phyloP scores from a whole-genome alignment of 768 basidiomycete genomes.

The Dacryopinax primogenitus region DNA sequence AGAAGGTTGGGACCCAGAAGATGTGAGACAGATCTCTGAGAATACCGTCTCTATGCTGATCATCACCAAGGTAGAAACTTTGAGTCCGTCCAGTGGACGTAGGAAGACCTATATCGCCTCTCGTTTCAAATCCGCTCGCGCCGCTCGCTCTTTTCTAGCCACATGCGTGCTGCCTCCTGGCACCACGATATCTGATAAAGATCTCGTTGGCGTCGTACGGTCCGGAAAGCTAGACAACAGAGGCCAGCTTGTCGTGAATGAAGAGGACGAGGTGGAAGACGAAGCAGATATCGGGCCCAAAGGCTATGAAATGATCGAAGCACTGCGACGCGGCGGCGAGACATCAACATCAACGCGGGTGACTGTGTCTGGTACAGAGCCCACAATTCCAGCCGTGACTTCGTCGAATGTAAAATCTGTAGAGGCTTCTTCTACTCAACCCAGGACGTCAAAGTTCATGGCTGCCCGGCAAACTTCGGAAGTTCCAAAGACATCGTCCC shows the following conservation, averaged over 20 bases:
- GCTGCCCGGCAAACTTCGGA: not conserved
- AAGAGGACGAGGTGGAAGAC: not conserved
- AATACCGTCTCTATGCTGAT: not conserved
- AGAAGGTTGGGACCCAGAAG: constrained; percentile 11
- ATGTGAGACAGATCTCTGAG: not conserved
- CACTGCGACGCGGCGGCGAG: constrained; percentile 7
- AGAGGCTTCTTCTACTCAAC: not conserved
- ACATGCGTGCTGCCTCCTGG: constrained; percentile 5
- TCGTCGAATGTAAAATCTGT: not conserved
- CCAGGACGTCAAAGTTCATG: not conserved
- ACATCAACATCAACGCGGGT: not conserved
- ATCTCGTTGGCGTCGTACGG: constrained; percentile 1
- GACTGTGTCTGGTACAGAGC: not conserved
- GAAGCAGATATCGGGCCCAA: not conserved
- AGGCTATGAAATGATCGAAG: constrained; percentile 5
- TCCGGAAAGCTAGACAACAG: not conserved
- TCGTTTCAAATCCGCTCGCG: constrained; percentile 10
- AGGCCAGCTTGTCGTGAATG: constrained; percentile 4
- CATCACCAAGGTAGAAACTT: not conserved
- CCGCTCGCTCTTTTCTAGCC: not conserved
- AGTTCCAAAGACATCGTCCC: not conserved
- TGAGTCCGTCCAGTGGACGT: not conserved
- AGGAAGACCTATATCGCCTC: not conserved
- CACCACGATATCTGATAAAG: not conserved
- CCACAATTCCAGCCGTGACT: not conserved